Percentiles rank a stretch among this genome's conserved stretches.
phyloP scores from a whole-genome alignment of 1,139 yeast genomes.

The Eremothecium gossypii region DNA sequence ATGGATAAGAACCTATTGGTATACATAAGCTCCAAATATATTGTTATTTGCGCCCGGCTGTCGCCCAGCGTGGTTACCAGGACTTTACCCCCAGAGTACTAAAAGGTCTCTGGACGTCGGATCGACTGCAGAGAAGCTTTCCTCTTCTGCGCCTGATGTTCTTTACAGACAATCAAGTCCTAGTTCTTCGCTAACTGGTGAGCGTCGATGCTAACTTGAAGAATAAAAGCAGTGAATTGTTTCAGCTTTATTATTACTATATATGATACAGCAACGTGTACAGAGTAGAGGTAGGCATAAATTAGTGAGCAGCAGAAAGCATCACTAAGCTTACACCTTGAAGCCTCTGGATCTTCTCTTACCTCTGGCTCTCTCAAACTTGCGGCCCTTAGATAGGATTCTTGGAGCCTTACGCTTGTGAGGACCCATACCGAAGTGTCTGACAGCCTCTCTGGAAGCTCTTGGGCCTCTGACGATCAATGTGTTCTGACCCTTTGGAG shows the following conservation, averaged over 20 bases:
- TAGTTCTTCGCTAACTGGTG: no score
- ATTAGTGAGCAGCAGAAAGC: neutral
- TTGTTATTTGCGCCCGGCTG: no score
- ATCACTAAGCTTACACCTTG: conserved; percentile 76
- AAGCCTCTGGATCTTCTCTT: conserved; percentile 98
- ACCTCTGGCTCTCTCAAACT: conserved; percentile 99
- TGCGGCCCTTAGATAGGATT: conserved; percentile 94
- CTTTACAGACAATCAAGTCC: no score
- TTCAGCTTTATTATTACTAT: conserved; percentile 7
- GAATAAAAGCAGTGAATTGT: neutral
- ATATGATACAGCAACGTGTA: conserved; percentile 8
- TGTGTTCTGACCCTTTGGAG: conserved; percentile 99
- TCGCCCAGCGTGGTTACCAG: no score
- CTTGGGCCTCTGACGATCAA: conserved; percentile 98
- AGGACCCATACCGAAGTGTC: conserved; percentile 99
- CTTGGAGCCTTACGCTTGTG: conserved; percentile 99
- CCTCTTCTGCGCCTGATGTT: no score
- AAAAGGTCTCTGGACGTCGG: no score
- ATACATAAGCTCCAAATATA: no score
- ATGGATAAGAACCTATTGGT: no score
- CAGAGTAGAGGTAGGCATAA: no score
- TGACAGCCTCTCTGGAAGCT: conserved; percentile 97
- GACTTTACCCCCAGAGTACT: no score
- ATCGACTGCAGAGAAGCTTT: no score
- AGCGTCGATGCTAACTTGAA: no score